A percentile compares a stretch with the other conserved stretches of the same genome.
phyloP scores from a whole-genome alignment of 352 stramenopile species.

The Pythium grandisporangium region DNA sequence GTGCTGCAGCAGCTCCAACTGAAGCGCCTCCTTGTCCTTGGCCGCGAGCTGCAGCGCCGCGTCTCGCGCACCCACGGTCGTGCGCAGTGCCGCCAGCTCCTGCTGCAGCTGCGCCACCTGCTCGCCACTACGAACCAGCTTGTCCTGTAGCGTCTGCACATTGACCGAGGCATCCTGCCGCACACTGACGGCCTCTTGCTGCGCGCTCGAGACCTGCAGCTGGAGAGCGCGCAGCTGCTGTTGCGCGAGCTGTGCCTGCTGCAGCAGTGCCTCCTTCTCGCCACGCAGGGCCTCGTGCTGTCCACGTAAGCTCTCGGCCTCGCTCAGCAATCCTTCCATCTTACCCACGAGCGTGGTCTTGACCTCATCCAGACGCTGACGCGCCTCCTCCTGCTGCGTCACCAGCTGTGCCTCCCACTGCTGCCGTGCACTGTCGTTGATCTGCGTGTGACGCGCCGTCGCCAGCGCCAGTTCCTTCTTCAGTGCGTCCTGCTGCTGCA shows the following conservation, averaged over 20 bases:
- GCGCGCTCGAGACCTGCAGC: constrained; percentile 27
- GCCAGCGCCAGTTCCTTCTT: constrained; percentile 7
- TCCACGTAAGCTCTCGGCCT: constrained; percentile 31
- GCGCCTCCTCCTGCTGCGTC: constrained; percentile 14
- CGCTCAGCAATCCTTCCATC: constrained; percentile 46
- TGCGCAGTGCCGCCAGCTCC: constrained; percentile 26
- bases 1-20: constrained; percentile 33
- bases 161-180: constrained; percentile 36
- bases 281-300: constrained; percentile 36
- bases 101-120: constrained; percentile 34
- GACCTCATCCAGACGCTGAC: constrained; percentile 26
- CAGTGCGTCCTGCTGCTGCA: constrained; percentile 49
- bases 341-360: constrained; percentile 49
- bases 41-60: constrained; percentile 24
- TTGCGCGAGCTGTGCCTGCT: constrained; percentile 24
- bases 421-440: constrained; percentile 6
- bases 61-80: constrained; percentile 27
- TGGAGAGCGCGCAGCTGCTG: constrained; percentile 26
- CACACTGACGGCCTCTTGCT: constrained; percentile 40
- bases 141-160: constrained; percentile 29
- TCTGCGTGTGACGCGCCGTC: too few species aligned
- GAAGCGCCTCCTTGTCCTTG: constrained; percentile 30
- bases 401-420: constrained; percentile 13
- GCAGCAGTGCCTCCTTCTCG: constrained; percentile 41
- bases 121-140: constrained; percentile 21